Evolutionary conservation across 2,329 filamentous ascomycete genomes (phyloP).

Genomic region (Cordyceps militaris): DNA sequence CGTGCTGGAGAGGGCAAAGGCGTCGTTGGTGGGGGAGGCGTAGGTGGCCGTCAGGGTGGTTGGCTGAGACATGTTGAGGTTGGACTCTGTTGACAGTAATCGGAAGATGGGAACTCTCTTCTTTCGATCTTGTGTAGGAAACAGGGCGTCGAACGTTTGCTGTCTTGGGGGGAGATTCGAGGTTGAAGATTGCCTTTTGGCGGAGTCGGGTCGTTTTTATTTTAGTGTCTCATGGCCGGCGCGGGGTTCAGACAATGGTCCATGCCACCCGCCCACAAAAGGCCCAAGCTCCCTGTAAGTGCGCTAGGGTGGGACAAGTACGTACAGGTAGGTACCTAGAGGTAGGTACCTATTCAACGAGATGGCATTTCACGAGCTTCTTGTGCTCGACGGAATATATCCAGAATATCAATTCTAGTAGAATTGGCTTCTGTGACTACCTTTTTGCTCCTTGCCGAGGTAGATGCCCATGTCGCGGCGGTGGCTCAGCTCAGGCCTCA

Average conservation of each 20-base stretch:
- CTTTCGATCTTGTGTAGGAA: too few species aligned
- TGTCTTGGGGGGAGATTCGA: neutral
- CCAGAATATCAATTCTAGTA: too few species aligned
- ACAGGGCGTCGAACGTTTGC: neutral
- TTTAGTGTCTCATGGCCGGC: neutral
- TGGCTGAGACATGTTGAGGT: conserved; percentile 15
- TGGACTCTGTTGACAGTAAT: too few species aligned
- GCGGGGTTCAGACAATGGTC: neutral
- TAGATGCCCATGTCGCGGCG: too few species aligned
- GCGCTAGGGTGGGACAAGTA: too few species aligned
- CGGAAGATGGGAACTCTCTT: too few species aligned
- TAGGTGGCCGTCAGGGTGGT: conserved; percentile 43
- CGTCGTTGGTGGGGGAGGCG: conserved; percentile 40
- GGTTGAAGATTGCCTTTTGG: neutral
- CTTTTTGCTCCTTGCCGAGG: too few species aligned
- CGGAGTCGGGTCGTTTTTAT: neutral
- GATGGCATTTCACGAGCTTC: too few species aligned
- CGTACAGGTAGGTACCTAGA: too few species aligned
- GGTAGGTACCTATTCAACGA: too few species aligned
- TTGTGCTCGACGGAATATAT: too few species aligned
- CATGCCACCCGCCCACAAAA: neutral
- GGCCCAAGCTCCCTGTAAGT: neutral
- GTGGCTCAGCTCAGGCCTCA: neutral
- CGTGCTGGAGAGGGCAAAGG: conserved; percentile 37
- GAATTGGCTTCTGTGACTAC: too few species aligned